These are phyloP conservation scores for Orbilia javanica DNA, from an alignment of 2,329 filamentous ascomycete genomes.

Conservation along the genomic window DNA sequence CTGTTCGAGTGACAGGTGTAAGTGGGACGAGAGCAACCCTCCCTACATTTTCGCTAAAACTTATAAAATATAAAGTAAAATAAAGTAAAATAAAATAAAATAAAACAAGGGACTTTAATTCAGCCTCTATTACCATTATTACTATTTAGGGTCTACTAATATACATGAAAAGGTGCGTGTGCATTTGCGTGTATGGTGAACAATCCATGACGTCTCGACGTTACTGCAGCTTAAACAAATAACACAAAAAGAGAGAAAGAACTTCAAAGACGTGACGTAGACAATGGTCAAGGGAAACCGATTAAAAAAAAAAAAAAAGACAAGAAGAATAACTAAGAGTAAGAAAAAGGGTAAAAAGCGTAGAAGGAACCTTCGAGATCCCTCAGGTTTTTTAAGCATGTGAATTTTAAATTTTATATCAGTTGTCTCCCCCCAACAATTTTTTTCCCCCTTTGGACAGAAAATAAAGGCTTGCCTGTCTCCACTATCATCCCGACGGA, in stretches of 20 bases:
- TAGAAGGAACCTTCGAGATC: neutral
- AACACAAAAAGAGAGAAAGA: too few species aligned
- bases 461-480: neutral
- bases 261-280: too few species aligned
- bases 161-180: neutral
- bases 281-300: neutral
- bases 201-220: slow-evolving; percentile 3
- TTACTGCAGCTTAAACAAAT: neutral
- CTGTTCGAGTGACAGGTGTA: neutral
- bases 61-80: too few species aligned
- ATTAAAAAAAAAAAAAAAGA: neutral
- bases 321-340: neutral
- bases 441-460: too few species aligned
- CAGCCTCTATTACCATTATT: slow-evolving; percentile 17
- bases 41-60: neutral
- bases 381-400: slow-evolving; percentile 27
- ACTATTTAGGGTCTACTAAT: slow-evolving; percentile 26
- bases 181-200: neutral
- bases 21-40: neutral
- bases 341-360: neutral
- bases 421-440: neutral
- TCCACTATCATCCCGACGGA: slow-evolving; percentile 3
- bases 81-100: too few species aligned
- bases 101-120: neutral
- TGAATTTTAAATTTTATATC: slow-evolving; percentile 38